Evolutionary conservation across 2,329 filamentous ascomycete genomes (phyloP).

Genomic region (Neurospora sp.): DNA sequence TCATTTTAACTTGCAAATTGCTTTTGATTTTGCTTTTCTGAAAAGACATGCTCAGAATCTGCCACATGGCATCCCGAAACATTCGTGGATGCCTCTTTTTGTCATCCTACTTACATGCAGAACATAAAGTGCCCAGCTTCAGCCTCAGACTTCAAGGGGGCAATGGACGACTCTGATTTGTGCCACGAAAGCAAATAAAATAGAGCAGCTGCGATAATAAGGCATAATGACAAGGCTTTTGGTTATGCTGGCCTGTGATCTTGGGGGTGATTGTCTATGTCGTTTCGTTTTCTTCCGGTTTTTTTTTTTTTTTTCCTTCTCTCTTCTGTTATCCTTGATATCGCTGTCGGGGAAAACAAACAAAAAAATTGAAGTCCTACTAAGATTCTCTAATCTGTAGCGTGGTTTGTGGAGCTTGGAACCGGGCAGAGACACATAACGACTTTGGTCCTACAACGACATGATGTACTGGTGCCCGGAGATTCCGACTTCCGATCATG

Average conservation of each 20-base stretch:
- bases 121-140: not conserved
- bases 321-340: too few species aligned
- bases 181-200: not conserved
- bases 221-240: not conserved
- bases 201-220: not conserved
- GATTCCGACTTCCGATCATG: not conserved
- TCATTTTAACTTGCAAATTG: too few species aligned
- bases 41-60: too few species aligned
- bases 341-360: too few species aligned
- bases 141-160: not conserved
- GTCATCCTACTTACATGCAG: too few species aligned
- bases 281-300: too few species aligned
- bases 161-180: not conserved
- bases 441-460: not conserved
- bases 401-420: not conserved
- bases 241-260: not conserved
- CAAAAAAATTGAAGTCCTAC: not conserved
- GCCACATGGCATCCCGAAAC: too few species aligned
- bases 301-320: not conserved
- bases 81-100: too few species aligned
- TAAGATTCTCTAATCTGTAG: not conserved
- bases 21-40: too few species aligned
- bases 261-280: too few species aligned
- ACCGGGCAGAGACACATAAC: not conserved
- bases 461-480: not conserved